A percentile compares a stretch with the other conserved stretches of the same genome.
Evolutionary conservation across 228 moss, liverwort and hornwort species (phyloP).

Genomic region (Sphagnum fallax): DNA sequence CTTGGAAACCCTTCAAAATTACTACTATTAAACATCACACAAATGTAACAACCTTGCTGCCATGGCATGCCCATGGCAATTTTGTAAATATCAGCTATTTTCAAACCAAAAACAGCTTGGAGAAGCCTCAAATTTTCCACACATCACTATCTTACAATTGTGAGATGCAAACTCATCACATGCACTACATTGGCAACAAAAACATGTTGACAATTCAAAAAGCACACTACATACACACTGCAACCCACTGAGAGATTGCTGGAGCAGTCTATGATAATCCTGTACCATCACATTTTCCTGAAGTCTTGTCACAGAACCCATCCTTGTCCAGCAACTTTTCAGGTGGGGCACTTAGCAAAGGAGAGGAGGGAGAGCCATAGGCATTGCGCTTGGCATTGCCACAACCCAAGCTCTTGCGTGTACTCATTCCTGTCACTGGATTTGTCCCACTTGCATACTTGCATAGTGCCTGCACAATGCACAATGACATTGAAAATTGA

Average conservation of each 20-base stretch:
- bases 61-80: too few relatives aligned
- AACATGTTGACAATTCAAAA: too few relatives aligned
- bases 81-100: too few relatives aligned
- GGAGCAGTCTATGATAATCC: constrained; percentile 30
- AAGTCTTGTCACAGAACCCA: constrained; percentile 82
- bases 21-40: too few relatives aligned
- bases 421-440: constrained; percentile 96
- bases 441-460: constrained; percentile 99
- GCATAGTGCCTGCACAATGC: constrained; percentile 70
- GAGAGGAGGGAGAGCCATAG: constrained; percentile 85
- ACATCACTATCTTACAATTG: too few relatives aligned
- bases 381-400: constrained; percentile 88
- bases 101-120: too few relatives aligned
- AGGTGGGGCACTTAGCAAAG: constrained; percentile 83
- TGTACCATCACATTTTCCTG: constrained; percentile 64
- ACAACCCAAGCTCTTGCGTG: constrained; percentile 90
- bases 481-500: background rate
- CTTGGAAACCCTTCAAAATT: too few relatives aligned
- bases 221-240: too few relatives aligned
- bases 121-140: too few relatives aligned
- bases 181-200: too few relatives aligned
- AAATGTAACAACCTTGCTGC: too few relatives aligned
- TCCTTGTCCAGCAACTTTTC: constrained; percentile 74
- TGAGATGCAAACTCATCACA: too few relatives aligned
- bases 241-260: background rate